phyloP scores from a whole-genome alignment of 2,329 filamentous ascomycete species.

The Curvularia verruculosa region DNA sequence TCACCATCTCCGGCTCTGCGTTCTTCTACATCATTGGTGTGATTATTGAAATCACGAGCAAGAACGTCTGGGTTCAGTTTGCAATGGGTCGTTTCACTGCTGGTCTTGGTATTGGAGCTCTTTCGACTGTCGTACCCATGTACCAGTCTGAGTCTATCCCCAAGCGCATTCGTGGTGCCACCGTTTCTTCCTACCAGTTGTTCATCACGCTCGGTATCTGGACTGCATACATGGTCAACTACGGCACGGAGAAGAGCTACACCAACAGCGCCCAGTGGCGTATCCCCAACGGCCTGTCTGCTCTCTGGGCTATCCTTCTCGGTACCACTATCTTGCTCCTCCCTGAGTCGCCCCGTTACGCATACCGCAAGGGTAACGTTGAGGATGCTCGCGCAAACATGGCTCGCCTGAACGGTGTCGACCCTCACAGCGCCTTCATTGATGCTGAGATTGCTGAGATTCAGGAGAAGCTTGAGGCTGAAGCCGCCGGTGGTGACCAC shows the following conservation, averaged over 20 bases:
- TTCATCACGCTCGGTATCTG: constrained; percentile 73
- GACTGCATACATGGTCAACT: constrained; percentile 61
- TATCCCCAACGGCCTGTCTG: constrained; percentile 66
- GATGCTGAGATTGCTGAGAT: constrained; percentile 62
- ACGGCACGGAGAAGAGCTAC: constrained; percentile 60
- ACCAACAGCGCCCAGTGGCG: constrained; percentile 64
- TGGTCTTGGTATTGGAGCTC: constrained; percentile 68
- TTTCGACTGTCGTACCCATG: constrained; percentile 65
- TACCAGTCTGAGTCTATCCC: constrained; percentile 72
- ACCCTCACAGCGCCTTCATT: constrained; percentile 60
- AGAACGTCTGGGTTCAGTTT: constrained; percentile 66
- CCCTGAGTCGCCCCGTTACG: constrained; percentile 63
- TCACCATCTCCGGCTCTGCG: constrained; percentile 66
- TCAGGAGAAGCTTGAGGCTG: constrained; percentile 61
- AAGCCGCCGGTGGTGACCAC: constrained; percentile 49
- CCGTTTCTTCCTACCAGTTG: constrained; percentile 69
- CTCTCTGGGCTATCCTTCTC: constrained; percentile 62
- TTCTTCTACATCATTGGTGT: constrained; percentile 69
- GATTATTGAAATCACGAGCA: constrained; percentile 68
- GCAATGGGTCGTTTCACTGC: constrained; percentile 67
- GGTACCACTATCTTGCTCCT: constrained; percentile 61
- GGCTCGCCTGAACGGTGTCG: constrained; percentile 61
- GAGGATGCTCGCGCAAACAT: constrained; percentile 60
- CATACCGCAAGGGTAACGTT: constrained; percentile 60
- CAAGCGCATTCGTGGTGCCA: constrained; percentile 66